Percentiles rank a stretch among this genome's conserved stretches.
Evolutionary conservation across 2,329 filamentous ascomycete species (phyloP).

Genomic region (Calonectria naviculata): DNA sequence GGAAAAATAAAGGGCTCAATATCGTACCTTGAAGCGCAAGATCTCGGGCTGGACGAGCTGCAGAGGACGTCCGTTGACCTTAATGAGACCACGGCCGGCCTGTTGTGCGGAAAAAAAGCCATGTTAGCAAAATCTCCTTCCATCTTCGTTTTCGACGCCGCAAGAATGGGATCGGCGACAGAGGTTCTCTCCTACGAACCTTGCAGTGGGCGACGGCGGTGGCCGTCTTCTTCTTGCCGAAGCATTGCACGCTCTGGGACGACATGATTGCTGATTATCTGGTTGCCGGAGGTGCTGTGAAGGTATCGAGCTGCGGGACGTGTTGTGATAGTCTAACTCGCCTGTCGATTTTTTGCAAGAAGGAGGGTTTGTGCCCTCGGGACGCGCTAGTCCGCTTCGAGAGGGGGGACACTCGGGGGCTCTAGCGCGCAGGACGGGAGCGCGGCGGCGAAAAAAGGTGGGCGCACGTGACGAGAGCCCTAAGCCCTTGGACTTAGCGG

Average conservation of each 20-base stretch:
- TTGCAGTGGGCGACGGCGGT: slow-evolving; percentile 94
- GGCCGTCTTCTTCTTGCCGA: slow-evolving; percentile 98
- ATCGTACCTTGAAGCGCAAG: slow-evolving; percentile 92
- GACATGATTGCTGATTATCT: slow-evolving; percentile 72
- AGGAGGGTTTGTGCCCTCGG: slow-evolving; percentile 49
- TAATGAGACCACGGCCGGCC: slow-evolving; percentile 80
- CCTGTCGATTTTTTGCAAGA: slow-evolving; percentile 35
- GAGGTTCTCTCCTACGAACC: slow-evolving; percentile 61
- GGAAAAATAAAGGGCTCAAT: slow-evolving; percentile 19
- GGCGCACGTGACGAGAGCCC: slow-evolving; percentile 46
- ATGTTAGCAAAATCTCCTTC: slow-evolving; percentile 42
- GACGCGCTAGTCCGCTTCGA: slow-evolving; percentile 42
- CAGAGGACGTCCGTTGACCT: slow-evolving; percentile 98
- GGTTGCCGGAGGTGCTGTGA: slow-evolving; percentile 39
- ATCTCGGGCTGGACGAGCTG: slow-evolving; percentile 95
- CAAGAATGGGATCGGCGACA: neutral
- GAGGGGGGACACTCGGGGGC: slow-evolving; percentile 16
- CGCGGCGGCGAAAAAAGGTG: slow-evolving; percentile 23
- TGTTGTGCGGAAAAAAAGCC: slow-evolving; percentile 33
- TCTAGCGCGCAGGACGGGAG: slow-evolving; percentile 8
- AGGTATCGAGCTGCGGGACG: slow-evolving; percentile 34
- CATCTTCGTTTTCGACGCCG: slow-evolving; percentile 6
- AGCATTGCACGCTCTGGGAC: slow-evolving; percentile 91
- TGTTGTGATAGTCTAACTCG: slow-evolving; percentile 39
- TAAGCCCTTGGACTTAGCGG: slow-evolving; percentile 47